Evolutionary conservation across 805 yeast species (phyloP).

Genomic region (Starmerella vitae): DNA sequence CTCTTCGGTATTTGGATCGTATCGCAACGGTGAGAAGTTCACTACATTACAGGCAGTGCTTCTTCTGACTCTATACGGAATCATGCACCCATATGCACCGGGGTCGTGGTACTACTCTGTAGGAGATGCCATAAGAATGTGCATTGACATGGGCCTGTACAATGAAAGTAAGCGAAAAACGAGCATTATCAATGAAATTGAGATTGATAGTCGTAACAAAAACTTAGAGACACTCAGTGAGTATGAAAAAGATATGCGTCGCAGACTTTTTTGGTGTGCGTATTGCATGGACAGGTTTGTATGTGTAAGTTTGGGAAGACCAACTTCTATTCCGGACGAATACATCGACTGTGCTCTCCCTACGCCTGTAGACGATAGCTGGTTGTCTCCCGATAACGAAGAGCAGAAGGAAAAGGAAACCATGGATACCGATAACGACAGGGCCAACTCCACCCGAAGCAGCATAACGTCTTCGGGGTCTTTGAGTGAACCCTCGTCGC

Average conservation of each 20-base stretch:
- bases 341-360: conserved; percentile 61
- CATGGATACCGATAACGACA: conserved; percentile 4
- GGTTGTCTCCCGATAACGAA: conserved; percentile 3
- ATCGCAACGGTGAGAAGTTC: conserved; percentile 41
- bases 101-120: conserved; percentile 87
- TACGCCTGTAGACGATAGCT: conserved; percentile 53
- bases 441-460: neutral
- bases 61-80: conserved; percentile 53
- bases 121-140: conserved; percentile 64
- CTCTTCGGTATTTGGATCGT: conserved; percentile 6
- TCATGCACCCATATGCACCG: conserved; percentile 80
- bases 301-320: conserved; percentile 75
- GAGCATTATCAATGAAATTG: neutral
- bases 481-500: neutral
- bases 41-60: conserved; percentile 64
- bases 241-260: conserved; percentile 50
- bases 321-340: conserved; percentile 79
- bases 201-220: neutral
- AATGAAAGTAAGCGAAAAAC: conserved; percentile 34
- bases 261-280: conserved; percentile 79
- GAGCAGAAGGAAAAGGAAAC: conserved; percentile 13
- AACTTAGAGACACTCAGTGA: conserved; percentile 30
- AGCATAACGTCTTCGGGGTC: neutral
- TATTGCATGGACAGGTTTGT: conserved; percentile 77
- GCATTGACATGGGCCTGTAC: conserved; percentile 77